Base-by-base conservation (phyloP, 2,329 filamentous ascomycete genomes). In the Curvularia sp. region DNA sequence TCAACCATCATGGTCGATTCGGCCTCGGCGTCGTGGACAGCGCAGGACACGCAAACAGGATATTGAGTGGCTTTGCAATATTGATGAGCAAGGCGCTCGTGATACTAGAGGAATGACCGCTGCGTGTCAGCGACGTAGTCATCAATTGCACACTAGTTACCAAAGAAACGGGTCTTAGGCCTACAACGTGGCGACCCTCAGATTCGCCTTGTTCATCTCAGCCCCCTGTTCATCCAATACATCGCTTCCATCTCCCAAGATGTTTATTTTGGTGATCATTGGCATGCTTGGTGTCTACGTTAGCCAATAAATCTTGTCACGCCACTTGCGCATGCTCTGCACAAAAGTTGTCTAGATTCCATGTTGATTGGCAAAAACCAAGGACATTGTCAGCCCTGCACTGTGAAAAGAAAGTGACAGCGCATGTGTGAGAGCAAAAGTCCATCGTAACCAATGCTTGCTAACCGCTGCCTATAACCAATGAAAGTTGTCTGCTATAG, bases 191-290 rank as follows among this genome's bases (percentile, higher is more conserved):
- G 47, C 52, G 22, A 24, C 28, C 35, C 20, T 15, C 41, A 43
- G 51, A 30, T 54, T 38, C 57, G 42, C 60, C 60, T 54, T 63
- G 28, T 58, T 63, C 44, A 52, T 58, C 61, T 50, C 20, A 33
- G n/a, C 46, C 41, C 41, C 41, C 20, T 43, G 41, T 26, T 26
- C 15, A 3, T 38, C 35, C 15, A 38, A 38, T 18, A 18, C 35
- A 38, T 38, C 35, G 3, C 15, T 38, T n/a, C 35, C 33, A 3
- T 38, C 8, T 12, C 13, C 13, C 15, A n/a, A 35, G 9, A n/a
- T 35, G 13, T 35, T 35, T 35, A 12, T 35, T 35, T 35, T 35
- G 33, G 5, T n/a, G 13, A 12, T 35, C 13, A 12, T 35, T 35
- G 13, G 33, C 5, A n/a, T 35, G 22, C 22, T 24, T 15, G 33